Conservation (phyloP, 345 rosid species). For the Brassica nigra region DNA sequence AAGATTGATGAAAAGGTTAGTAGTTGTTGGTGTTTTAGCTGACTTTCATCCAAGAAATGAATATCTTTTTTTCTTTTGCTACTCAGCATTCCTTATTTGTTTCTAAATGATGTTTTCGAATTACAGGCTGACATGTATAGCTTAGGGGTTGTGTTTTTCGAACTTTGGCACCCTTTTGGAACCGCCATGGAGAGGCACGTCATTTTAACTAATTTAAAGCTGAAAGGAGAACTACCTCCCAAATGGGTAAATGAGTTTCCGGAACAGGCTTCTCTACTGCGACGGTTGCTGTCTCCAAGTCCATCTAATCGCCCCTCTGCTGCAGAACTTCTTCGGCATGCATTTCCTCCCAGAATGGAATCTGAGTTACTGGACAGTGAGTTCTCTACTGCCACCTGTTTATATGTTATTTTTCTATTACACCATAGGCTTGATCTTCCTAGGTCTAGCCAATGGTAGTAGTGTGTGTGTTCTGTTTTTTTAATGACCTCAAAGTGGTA, state of each 20-base stretch:
- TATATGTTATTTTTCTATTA: constrained; percentile 10
- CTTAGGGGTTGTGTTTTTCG: constrained; percentile 90
- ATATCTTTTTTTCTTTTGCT: constrained; percentile 11
- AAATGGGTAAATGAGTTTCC: constrained; percentile 81
- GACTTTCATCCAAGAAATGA: constrained; percentile 25
- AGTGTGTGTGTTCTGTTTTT: not conserved
- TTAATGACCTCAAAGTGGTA: not conserved
- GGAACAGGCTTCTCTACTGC: constrained; percentile 81
- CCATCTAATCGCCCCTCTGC: constrained; percentile 99
- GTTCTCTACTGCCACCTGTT: constrained; percentile 32
- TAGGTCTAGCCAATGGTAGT: constrained; percentile 19
- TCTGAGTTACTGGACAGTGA: constrained; percentile 80
- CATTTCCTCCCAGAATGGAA: constrained; percentile 94
- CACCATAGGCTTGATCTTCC: constrained; percentile 1
- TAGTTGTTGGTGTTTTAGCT: constrained; percentile 19
- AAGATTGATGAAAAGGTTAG: constrained; percentile 95
- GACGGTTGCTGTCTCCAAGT: constrained; percentile 78
- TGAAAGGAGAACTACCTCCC: constrained; percentile 80
- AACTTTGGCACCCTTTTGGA: constrained; percentile 93
- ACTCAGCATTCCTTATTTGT: constrained; percentile 1
- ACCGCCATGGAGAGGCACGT: constrained; percentile 92
- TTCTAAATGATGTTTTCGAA: constrained; percentile 21
- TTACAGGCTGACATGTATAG: constrained; percentile 97
- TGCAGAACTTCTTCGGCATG: constrained; percentile 73
- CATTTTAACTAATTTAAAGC: constrained; percentile 77